Base-by-base conservation (phyloP, 169 alveolate species). In the Plasmodium relictum region DNA sequence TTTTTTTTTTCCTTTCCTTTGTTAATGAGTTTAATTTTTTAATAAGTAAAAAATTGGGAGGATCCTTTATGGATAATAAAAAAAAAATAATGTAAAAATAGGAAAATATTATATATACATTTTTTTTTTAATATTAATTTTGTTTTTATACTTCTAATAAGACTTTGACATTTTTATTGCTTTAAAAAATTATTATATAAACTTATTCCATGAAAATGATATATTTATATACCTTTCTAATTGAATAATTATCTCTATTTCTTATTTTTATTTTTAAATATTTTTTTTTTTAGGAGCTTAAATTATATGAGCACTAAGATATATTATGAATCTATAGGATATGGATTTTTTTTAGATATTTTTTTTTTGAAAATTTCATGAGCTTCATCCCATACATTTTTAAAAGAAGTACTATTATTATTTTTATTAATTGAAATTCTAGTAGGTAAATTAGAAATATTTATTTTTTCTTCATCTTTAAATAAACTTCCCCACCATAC, bases 401-500 rank as follows among this genome's bases (percentile, higher is more conserved):
- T 85, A 72, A 85, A 85, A 8, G 90, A 80, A 44, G 16, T 85
- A 42, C 18, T 16, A 39, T 44, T 85, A 10, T 72, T 72, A 6
- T 44, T 42, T 42, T 37, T 85, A 52, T 70, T 85, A 10, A 14
- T 71, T 12, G 63, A 26, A 31, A 44, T 85, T n/a, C 92, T 78
- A 56, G 87, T 20, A 26, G 92, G 87, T 18, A 85, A 71, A 3
- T 62, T 85, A 9, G 63, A 56, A 45, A 71, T 16, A 63, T 85
- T 59, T 54, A 85, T 85, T 37, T 42, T 45, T 62, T 69, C 68
- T 2, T 69, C 92, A 42, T 62, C 42, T 65, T 56, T 70, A 72
- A 85, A 85, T 61, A 85, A 59, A 14, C 87, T 20, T 58, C 87
- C 2, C 92, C 92, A 85, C 92, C 92, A 85, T 66, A 85, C 41